These are phyloP conservation scores for Pythium brachiatum DNA, from an alignment of 352 stramenopile genomes.

Conservation along the genomic window DNA sequence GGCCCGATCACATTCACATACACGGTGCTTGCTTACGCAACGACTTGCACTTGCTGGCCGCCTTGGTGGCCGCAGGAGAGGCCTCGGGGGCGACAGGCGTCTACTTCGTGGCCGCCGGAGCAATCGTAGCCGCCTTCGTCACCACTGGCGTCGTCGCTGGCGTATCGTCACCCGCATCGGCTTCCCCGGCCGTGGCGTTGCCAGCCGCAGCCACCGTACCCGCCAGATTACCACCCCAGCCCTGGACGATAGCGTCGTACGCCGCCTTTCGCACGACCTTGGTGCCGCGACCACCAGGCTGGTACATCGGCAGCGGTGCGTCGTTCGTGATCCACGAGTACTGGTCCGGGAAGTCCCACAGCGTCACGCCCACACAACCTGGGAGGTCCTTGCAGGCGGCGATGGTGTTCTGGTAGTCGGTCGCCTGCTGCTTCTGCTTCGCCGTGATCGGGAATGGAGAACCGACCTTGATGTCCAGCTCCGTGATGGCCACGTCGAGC, in stretches of 20 bases:
- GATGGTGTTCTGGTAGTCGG: not conserved
- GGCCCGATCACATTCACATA: too few relatives aligned
- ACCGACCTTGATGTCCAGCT: not conserved
- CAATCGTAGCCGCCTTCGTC: too few relatives aligned
- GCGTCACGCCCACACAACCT: not conserved
- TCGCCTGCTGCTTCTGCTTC: not conserved
- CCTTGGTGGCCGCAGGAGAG: too few relatives aligned
- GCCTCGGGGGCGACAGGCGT: too few relatives aligned
- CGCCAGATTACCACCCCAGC: not conserved
- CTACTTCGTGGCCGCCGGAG: too few relatives aligned
- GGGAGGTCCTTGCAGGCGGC: not conserved
- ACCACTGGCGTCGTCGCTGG: too few relatives aligned
- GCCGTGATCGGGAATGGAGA: not conserved
- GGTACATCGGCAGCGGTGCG: not conserved
- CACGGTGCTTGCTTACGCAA: too few relatives aligned
- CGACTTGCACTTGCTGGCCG: too few relatives aligned
- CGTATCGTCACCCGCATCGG: too few relatives aligned
- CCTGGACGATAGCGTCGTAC: not conserved
- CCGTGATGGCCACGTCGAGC: not conserved
- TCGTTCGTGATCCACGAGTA: not conserved
- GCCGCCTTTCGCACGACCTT: not conserved
- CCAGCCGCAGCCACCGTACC: too few relatives aligned
- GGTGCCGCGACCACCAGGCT: not conserved
- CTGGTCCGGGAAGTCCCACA: not conserved
- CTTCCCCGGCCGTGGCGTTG: too few relatives aligned